Evolutionary conservation across 306 rosid genomes (phyloP).

Genomic region (Lathyrus aphaca): DNA sequence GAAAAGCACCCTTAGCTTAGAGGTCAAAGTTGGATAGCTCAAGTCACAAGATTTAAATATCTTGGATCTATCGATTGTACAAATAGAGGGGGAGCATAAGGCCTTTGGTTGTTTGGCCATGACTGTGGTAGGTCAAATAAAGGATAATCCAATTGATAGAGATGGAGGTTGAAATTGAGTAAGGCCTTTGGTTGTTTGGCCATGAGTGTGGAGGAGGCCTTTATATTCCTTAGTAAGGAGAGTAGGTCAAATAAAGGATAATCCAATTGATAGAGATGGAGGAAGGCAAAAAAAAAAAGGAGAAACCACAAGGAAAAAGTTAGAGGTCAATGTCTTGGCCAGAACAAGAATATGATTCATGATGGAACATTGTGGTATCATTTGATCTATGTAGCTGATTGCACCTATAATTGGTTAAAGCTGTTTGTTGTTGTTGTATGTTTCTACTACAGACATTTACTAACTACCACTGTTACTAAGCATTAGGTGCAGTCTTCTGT

Average conservation of each 20-base stretch:
- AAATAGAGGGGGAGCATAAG: background rate
- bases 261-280: background rate
- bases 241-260: background rate
- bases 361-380: background rate
- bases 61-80: background rate
- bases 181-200: background rate
- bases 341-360: slow-evolving; percentile 1
- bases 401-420: background rate
- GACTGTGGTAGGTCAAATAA: background rate
- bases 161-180: background rate
- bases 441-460: background rate
- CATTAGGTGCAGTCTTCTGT: slow-evolving; percentile 59
- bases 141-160: background rate
- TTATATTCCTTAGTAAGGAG: too few species aligned
- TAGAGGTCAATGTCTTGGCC: background rate
- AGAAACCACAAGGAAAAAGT: background rate
- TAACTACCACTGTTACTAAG: slow-evolving; percentile 34
- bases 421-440: background rate
- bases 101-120: background rate
- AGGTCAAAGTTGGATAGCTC: slow-evolving; percentile 8
- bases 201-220: too few species aligned
- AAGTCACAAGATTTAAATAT: slow-evolving; percentile 1
- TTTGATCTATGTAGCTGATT: background rate
- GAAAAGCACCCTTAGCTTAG: too few species aligned
- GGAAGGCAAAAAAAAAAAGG: background rate